These are phyloP conservation scores for Pseudocercospora eumusae DNA, from an alignment of 2,329 filamentous ascomycete genomes.

Conservation along the genomic window DNA sequence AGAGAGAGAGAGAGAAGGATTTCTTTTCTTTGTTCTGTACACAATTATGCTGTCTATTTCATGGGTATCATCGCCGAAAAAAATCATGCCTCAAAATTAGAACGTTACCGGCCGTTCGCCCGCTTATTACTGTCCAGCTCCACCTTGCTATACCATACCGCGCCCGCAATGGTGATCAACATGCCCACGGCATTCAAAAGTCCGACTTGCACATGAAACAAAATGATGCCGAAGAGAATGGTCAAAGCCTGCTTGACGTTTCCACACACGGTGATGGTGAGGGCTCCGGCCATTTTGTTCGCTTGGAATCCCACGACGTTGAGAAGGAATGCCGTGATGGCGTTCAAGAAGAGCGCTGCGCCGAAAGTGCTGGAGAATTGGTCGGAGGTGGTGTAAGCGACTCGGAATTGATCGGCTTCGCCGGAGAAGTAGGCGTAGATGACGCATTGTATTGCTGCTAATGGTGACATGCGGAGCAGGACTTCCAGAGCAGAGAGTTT, in stretches of 20 bases:
- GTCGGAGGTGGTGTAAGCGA: constrained; percentile 14
- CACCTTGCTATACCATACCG: constrained; percentile 60
- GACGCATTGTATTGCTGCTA: constrained; percentile 29
- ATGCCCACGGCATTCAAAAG: constrained; percentile 57
- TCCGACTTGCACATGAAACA: constrained; percentile 41
- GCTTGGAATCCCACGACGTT: constrained; percentile 43
- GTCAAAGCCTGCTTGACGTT: constrained; percentile 45
- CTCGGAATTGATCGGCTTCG: constrained; percentile 23
- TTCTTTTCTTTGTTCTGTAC: too few relatives aligned
- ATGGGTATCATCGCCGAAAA: too few relatives aligned
- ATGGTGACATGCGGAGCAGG: constrained; percentile 45
- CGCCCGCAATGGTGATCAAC: constrained; percentile 57
- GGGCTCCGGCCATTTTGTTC: constrained; percentile 43
- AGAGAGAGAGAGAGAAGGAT: too few relatives aligned
- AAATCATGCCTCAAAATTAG: too few relatives aligned
- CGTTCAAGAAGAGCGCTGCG: constrained; percentile 51
- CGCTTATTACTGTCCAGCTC: constrained; percentile 46
- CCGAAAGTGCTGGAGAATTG: constrained; percentile 56
- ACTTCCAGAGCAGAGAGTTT: constrained; percentile 61
- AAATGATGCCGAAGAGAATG: constrained; percentile 41
- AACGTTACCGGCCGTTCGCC: too few relatives aligned
- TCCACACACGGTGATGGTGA: constrained; percentile 42
- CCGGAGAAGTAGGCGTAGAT: constrained; percentile 27
- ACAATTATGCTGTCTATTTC: too few relatives aligned
- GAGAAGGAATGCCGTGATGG: constrained; percentile 40